Base-by-base conservation (phyloP, 2,329 filamentous ascomycete genomes). In the Clarireedia sp. region DNA sequence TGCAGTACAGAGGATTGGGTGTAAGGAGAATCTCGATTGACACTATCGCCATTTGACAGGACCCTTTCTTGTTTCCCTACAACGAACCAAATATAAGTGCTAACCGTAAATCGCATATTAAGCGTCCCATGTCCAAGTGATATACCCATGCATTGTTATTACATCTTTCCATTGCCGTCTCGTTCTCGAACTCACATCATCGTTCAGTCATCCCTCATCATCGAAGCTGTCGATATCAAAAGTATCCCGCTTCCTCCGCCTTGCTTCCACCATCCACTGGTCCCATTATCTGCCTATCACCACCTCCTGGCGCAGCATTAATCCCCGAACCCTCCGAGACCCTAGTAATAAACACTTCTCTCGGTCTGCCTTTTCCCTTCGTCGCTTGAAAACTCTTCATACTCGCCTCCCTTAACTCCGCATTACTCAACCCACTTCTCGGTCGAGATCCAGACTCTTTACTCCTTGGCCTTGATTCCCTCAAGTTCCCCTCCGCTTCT, bases 341-440 rank as follows among this genome's bases (percentile, higher is more conserved):
- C 2, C 37, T 36, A 43, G 44, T 36, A 38, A 54, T 43, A 17
- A 19, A 41, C 38, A 49, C 24, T 9, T 49, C 51, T 37, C 48
- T 54, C 10, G 45, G 14, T 26, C 37, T 43, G 3, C 17, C 33
- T 12, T 54, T 54, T 24, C 23, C 37, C 37, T 41, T 49, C 6
- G 29, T 24, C n/a, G 3, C 19, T 5, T 41, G 38, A 16, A 49
- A 37, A 43, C 41, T 54, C 26, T 33, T 48, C 48, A 54, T 54
- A 36, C 52, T 54, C 45, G 52, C 52, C 44, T 49, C 52, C 24
- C 45, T 49, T 14, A 54, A 10, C 45, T 54, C 52, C 6, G 52
- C 52, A 43, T 54, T 54, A 43, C 37, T 43, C 12, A 54, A 26
- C 17, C 52, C 52, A 8, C 52, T 54, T n/a, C 52, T 49, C 16